Conservation (phyloP, 306 rosid species). For the Acacia melanoxylon region DNA sequence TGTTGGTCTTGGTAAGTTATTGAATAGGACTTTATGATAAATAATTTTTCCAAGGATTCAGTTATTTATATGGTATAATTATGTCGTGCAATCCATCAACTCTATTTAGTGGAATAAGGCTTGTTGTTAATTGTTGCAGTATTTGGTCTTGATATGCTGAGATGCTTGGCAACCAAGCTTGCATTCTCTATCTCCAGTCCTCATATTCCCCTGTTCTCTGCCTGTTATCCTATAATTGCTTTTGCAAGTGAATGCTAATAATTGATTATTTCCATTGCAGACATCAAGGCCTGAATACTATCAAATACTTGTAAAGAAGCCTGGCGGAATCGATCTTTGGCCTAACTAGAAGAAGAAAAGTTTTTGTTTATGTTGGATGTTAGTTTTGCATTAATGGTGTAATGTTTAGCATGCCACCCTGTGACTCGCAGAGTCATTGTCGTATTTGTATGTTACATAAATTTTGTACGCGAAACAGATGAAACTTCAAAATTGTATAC, state of each 20-base stretch:
- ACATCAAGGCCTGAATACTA: conserved; percentile 91
- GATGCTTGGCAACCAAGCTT: conserved; percentile 3
- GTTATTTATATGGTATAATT: no score
- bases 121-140: no score
- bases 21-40: no score
- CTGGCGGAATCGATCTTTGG: conserved; percentile 65
- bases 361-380: conserved; percentile 18
- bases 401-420: background rate
- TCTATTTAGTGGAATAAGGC: background rate
- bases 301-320: conserved; percentile 77
- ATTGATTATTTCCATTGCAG: conserved; percentile 49
- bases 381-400: background rate
- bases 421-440: conserved; percentile 12
- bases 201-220: background rate
- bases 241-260: conserved; percentile 10
- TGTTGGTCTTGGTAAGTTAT: background rate
- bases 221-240: background rate
- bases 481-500: conserved; percentile 25
- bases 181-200: background rate
- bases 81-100: no score
- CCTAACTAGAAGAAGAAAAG: conserved; percentile 44
- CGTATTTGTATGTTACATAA: conserved; percentile 28
- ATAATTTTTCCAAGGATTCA: no score
- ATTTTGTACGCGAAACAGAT: conserved; percentile 4
- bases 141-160: background rate